These are phyloP conservation scores for Medicago ruthenica DNA, from an alignment of 306 rosid species.

Conservation along the genomic window DNA sequence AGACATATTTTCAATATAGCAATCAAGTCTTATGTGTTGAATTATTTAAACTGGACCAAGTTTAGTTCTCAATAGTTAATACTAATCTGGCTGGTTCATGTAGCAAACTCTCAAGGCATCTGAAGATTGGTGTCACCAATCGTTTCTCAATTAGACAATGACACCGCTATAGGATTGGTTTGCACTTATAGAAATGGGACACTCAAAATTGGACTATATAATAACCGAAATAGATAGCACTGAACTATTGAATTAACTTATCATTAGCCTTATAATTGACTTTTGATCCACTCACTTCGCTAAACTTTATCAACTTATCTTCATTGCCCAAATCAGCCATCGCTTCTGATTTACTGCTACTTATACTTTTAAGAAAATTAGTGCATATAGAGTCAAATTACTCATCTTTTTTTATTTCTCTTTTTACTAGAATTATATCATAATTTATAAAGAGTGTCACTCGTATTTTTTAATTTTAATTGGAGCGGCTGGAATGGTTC, in stretches of 20 bases:
- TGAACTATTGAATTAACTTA: too few relatives aligned
- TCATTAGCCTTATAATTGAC: too few relatives aligned
- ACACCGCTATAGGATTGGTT: background rate
- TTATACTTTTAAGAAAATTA: background rate
- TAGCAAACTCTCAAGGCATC: background rate
- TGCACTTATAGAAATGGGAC: background rate
- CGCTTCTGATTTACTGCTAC: background rate
- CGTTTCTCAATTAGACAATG: background rate
- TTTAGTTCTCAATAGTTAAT: background rate
- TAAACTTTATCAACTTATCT: background rate
- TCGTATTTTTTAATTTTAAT: too few relatives aligned
- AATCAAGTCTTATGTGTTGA: background rate
- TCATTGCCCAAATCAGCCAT: background rate
- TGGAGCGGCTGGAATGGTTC: too few relatives aligned
- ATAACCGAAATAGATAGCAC: background rate
- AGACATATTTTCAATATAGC: background rate
- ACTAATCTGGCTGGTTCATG: background rate
- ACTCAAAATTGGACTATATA: background rate
- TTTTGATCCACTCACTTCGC: background rate
- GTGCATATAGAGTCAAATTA: background rate
- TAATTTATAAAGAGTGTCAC: too few relatives aligned
- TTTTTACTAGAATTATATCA: too few relatives aligned
- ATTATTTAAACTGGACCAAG: background rate
- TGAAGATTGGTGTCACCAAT: background rate
- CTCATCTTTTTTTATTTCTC: too few relatives aligned